Evolutionary conservation across 2,329 filamentous ascomycete genomes (phyloP).

Genomic region (Parastagonospora avenae): DNA sequence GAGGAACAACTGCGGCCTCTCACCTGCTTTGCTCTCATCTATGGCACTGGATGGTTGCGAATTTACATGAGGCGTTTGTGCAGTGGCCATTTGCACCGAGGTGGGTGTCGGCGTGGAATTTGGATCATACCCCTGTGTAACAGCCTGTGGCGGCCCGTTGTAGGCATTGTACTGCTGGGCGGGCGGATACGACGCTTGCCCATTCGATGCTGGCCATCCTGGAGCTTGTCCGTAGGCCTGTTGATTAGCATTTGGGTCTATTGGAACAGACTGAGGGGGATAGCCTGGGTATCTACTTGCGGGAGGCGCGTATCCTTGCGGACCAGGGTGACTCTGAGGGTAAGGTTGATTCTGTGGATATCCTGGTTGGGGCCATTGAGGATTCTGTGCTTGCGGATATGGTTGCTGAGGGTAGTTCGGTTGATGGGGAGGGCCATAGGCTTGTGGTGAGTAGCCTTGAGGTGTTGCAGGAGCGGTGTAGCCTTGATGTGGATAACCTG

Average conservation of each 20-base stretch:
- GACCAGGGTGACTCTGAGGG: constrained; percentile 27
- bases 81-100: constrained; percentile 22
- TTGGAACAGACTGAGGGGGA: constrained; percentile 19
- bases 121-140: constrained; percentile 21
- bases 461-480: constrained; percentile 25
- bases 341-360: constrained; percentile 30
- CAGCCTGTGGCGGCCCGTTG: constrained; percentile 10
- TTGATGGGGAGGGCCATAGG: constrained; percentile 28
- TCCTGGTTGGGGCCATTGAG: constrained; percentile 34
- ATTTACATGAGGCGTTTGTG: constrained; percentile 13
- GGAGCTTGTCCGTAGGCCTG: constrained; percentile 30
- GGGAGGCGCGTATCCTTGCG: constrained; percentile 27
- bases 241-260: constrained; percentile 22
- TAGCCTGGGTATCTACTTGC: constrained; percentile 26
- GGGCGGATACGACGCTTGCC: constrained; percentile 20
- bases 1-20: constrained; percentile 40
- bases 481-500: constrained; percentile 27
- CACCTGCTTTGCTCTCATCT: constrained; percentile 19
- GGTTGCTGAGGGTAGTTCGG: constrained; percentile 23
- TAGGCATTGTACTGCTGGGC: constrained; percentile 22
- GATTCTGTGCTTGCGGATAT: constrained; percentile 26
- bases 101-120: constrained; percentile 37
- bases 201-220: constrained; percentile 26
- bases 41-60: constrained; percentile 20
- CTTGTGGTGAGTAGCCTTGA: constrained; percentile 30